phyloP scores from a whole-genome alignment of 495 filamentous ascomycete species.

The Hypoxylon cercidicola region DNA sequence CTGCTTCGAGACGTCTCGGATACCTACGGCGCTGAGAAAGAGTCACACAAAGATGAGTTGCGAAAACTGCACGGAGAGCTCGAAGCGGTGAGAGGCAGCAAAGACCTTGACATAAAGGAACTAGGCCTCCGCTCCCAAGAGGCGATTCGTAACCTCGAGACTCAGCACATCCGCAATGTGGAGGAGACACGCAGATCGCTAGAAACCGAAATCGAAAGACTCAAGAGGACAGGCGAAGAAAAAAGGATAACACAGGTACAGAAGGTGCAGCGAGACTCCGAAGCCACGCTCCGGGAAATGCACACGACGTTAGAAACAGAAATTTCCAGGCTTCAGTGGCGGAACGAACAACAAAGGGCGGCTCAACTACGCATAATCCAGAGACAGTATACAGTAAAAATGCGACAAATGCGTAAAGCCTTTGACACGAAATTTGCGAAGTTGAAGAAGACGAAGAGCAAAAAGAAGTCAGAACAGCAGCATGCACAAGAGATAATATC shows the following conservation, averaged over 20 bases:
- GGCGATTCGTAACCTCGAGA: slow-evolving; percentile 1
- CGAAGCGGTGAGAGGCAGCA: neutral
- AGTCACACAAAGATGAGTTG: slow-evolving; percentile 7
- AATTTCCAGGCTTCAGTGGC: slow-evolving; percentile 8
- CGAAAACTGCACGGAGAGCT: slow-evolving; percentile 14
- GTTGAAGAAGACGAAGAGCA: neutral
- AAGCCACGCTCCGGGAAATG: slow-evolving; percentile 11
- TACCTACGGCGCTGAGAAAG: slow-evolving; percentile 1
- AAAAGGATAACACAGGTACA: neutral
- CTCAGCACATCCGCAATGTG: neutral
- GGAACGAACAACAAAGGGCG: neutral
- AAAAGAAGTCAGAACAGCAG: too few relatives aligned
- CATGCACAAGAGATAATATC: too few relatives aligned
- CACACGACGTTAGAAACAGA: slow-evolving; percentile 7
- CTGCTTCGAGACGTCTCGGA: slow-evolving; percentile 25
- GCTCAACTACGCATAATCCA: neutral
- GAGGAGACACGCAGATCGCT: neutral
- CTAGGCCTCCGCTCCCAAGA: neutral
- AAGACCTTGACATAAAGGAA: slow-evolving; percentile 27
- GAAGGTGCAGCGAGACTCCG: neutral
- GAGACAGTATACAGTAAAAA: neutral
- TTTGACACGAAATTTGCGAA: neutral
- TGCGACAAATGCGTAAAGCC: too few relatives aligned
- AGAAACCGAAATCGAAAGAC: neutral
- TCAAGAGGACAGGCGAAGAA: neutral